phyloP scores from a whole-genome alignment of 345 rosid species.

The Eucalyptus curtisii region DNA sequence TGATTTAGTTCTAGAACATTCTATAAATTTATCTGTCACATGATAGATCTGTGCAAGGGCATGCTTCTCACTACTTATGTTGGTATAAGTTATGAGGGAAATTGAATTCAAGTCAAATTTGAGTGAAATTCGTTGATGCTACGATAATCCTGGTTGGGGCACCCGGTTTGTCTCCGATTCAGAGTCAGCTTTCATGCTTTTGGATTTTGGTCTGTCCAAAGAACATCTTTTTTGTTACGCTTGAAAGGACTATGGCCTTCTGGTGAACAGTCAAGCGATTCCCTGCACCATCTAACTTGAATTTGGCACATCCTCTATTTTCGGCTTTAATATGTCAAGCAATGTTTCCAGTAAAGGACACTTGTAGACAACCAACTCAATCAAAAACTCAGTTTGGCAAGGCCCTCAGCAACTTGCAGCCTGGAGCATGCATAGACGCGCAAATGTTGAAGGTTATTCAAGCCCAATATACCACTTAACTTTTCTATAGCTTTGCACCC shows the following conservation, averaged over 20 bases:
- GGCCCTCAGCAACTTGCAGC: neutral
- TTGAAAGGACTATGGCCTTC: no score
- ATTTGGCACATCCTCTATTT: no score
- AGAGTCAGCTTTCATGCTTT: neutral
- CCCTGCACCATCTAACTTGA: neutral
- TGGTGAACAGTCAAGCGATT: neutral
- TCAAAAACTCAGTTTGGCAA: no score
- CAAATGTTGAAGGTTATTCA: neutral
- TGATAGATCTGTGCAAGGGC: neutral
- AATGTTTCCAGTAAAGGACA: neutral
- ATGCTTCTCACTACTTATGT: neutral
- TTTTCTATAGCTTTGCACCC: neutral
- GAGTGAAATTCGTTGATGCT: neutral
- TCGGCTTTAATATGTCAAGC: neutral
- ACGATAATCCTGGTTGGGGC: neutral
- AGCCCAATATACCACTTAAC: no score
- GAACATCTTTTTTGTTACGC: no score
- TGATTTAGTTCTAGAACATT: neutral
- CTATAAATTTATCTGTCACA: neutral
- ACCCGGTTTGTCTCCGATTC: neutral
- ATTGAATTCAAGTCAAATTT: neutral
- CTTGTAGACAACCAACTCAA: no score
- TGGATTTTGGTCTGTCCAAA: neutral
- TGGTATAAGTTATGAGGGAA: neutral
- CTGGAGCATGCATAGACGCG: neutral